A percentile compares a stretch with the other conserved stretches of the same genome.
Conservation (phyloP, 2,329 filamentous ascomycete genomes). For the Aspergillus nomiae region DNA sequence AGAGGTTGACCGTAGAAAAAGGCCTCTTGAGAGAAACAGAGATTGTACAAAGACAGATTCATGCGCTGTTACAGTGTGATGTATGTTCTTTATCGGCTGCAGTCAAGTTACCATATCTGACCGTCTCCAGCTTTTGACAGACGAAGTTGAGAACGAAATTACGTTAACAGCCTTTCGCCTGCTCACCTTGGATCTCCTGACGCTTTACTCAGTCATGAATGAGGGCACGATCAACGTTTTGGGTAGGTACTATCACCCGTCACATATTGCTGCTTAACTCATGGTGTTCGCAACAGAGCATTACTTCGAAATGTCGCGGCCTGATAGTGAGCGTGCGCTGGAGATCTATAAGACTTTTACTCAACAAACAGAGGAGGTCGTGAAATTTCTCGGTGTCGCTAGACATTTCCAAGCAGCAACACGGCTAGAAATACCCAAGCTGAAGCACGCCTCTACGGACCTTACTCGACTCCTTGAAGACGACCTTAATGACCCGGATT, state of each 20-base stretch:
- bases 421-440: constrained; percentile 88
- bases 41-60: constrained; percentile 83
- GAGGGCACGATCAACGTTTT: constrained; percentile 96
- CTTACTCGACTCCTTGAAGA: constrained; percentile 87
- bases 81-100: constrained; percentile 54
- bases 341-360: constrained; percentile 91
- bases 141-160: constrained; percentile 94
- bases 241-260: constrained; percentile 57
- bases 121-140: constrained; percentile 70
- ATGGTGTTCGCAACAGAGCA: constrained; percentile 61
- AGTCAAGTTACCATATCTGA: constrained; percentile 12
- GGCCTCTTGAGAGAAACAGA: constrained; percentile 91
- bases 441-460: constrained; percentile 95
- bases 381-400: constrained; percentile 84
- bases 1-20: constrained; percentile 86
- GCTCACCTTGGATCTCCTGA: constrained; percentile 83
- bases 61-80: constrained; percentile 84
- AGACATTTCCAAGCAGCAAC: constrained; percentile 91
- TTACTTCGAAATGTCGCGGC: constrained; percentile 97
- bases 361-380: constrained; percentile 87
- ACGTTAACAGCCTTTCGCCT: constrained; percentile 91
- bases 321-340: constrained; percentile 89
- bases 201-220: constrained; percentile 92
- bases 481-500: constrained; percentile 91
- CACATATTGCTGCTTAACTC: constrained; percentile 7